These are phyloP conservation scores for Logfia minima DNA, from an alignment of 129 eudicot species.

Conservation along the genomic window DNA sequence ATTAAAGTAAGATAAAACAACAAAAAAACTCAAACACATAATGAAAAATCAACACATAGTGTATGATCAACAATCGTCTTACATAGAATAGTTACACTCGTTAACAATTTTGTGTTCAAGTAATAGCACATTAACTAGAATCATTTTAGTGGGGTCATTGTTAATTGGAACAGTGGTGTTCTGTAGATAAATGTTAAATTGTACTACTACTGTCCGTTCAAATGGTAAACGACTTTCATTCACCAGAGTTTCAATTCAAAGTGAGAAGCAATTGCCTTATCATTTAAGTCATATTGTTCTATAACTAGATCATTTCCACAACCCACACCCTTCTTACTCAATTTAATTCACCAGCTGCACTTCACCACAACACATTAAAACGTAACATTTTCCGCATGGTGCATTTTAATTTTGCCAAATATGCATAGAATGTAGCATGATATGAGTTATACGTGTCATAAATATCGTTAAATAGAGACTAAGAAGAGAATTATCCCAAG, in stretches of 20 bases:
- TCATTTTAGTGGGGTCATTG: not conserved
- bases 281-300: slow-evolving; percentile 1
- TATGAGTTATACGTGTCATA: not conserved
- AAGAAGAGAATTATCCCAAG: not conserved
- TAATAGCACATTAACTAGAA: too few relatives aligned
- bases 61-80: too few relatives aligned
- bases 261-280: not conserved
- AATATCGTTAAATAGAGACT: not conserved
- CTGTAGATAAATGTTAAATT: not conserved
- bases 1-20: too few relatives aligned
- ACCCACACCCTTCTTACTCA: not conserved
- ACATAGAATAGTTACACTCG: too few relatives aligned
- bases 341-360: not conserved
- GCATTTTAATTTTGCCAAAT: not conserved
- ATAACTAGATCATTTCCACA: not conserved
- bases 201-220: too few relatives aligned
- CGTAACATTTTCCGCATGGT: not conserved
- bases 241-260: not conserved
- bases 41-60: too few relatives aligned
- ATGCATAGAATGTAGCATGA: not conserved
- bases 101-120: too few relatives aligned
- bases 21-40: too few relatives aligned
- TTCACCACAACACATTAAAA: not conserved
- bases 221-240: not conserved
- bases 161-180: not conserved